Conservation (phyloP, 306 rosid genomes). For the Fragaria ananassa region DNA sequence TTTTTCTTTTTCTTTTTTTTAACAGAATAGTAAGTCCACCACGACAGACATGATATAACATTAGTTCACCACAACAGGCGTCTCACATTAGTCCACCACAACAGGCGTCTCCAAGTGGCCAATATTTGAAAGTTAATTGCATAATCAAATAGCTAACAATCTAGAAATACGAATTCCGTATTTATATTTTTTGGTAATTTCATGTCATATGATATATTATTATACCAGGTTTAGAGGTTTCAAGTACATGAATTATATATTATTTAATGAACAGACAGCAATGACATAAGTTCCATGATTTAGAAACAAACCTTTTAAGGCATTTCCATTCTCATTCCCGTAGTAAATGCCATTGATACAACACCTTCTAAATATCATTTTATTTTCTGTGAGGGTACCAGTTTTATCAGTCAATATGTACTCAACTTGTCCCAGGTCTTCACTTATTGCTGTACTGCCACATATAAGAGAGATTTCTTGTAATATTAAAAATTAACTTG, state of each 20-base stretch:
- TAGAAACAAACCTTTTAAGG: conserved; percentile 72
- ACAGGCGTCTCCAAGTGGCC: background rate
- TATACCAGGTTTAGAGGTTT: conserved; percentile 1
- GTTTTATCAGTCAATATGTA: conserved; percentile 98
- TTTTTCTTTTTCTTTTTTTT: too few relatives aligned
- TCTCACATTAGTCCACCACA: background rate
- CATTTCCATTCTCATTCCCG: conserved; percentile 92
- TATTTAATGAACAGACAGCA: conserved; percentile 16
- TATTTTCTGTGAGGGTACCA: conserved; percentile 93
- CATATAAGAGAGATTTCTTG: conserved; percentile 51
- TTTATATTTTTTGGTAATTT: background rate
- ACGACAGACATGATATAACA: background rate
- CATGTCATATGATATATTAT: conserved; percentile 4
- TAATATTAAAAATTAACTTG: conserved; percentile 22
- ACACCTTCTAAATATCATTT: conserved; percentile 96
- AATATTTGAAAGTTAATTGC: background rate
- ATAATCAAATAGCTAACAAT: background rate
- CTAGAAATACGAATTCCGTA: background rate
- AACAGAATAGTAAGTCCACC: background rate
- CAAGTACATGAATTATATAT: background rate
- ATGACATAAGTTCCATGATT: conserved; percentile 23
- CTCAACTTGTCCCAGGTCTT: conserved; percentile 99
- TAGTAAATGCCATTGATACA: conserved; percentile 74
- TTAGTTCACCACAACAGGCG: background rate
- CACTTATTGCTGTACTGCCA: conserved; percentile 99